Evolutionary conservation across 164 flowering plant genomes (phyloP), one percentile per base, ranked within the genome.

Genomic region (Stephania cephalantha): DNA sequence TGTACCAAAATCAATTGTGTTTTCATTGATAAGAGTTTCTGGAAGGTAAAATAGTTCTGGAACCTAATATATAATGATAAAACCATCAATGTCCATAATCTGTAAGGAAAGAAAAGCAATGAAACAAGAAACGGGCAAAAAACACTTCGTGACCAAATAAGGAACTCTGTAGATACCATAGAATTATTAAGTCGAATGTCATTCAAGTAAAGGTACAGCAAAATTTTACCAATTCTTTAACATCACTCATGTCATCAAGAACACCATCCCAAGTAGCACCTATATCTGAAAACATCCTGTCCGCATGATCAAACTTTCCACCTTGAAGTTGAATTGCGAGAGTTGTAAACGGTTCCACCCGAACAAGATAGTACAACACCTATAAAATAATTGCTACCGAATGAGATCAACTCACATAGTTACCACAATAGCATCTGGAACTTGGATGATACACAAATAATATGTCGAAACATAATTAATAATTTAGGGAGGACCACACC

Each of bases 201-300:
- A 15, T 61, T 61, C 66, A 18, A 25, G 20, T 69, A 25, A 69
- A n/a, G 6, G 22, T 8, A 46, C 68, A 46, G 25, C 1, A 68
- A 73, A 67, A 67, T 17, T 77, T 79, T 87, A 96, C 99, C 95
- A 96, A 81, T 87, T 96, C 99, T 83, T 96, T 96, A 77, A 96
- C 97, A 85, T 96, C 99, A 84, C 97, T 96, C 97, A 94, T 96
- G 78, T 96, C 99, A 85, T 96, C 98, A 42, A 90, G 88, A 81
- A 94, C 91, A 71, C 98, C 93, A 86, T 88, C 86, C 99, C 99
- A 96, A 63, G 99, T 94, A 80, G 88, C 84, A 76, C 88, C 85
- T 77, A 96, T 86, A 82, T 96, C 98, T 71, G 87, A 88, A 88
- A 96, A 96, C 99, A 96, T 89, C 80, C 97, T 86, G 82, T 96